phyloP scores from a whole-genome alignment of 2,329 filamentous ascomycete genomes.

The Beauveria sp. region DNA sequence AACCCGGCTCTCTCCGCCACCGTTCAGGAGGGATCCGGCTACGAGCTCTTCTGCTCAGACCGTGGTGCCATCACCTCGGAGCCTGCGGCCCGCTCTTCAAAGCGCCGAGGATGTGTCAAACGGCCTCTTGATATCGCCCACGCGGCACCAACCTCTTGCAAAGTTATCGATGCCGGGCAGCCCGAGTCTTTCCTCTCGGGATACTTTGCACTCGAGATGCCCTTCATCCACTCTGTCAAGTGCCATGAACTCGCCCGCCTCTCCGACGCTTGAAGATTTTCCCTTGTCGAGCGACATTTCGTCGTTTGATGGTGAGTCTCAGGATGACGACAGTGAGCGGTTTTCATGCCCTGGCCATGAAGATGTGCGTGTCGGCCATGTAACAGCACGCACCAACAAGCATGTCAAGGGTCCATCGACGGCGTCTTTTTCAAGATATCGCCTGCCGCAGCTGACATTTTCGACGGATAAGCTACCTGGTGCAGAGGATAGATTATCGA shows the following conservation, averaged over 20 bases:
- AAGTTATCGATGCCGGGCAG: neutral
- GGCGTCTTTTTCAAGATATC: constrained; percentile 2
- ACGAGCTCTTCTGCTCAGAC: constrained; percentile 2
- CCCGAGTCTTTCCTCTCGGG: neutral
- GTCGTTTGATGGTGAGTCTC: neutral
- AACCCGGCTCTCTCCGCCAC: constrained; percentile 5
- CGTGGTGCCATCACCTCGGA: neutral
- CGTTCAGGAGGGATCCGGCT: neutral
- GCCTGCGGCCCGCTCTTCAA: neutral
- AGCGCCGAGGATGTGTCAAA: neutral
- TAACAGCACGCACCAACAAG: neutral
- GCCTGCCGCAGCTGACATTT: neutral
- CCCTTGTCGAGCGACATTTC: neutral
- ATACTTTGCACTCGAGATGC: neutral
- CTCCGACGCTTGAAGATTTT: neutral
- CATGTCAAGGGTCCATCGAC: neutral
- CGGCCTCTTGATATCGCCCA: neutral
- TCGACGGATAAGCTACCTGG: neutral
- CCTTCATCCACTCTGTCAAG: constrained; percentile 3
- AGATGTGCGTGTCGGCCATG: neutral
- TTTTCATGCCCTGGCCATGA: neutral
- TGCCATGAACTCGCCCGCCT: constrained; percentile 3
- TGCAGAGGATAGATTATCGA: neutral
- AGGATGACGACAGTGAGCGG: neutral
- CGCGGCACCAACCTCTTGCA: neutral